phyloP scores from a whole-genome alignment of 2,329 filamentous ascomycete species.

The Annulohypoxylon truncatum region DNA sequence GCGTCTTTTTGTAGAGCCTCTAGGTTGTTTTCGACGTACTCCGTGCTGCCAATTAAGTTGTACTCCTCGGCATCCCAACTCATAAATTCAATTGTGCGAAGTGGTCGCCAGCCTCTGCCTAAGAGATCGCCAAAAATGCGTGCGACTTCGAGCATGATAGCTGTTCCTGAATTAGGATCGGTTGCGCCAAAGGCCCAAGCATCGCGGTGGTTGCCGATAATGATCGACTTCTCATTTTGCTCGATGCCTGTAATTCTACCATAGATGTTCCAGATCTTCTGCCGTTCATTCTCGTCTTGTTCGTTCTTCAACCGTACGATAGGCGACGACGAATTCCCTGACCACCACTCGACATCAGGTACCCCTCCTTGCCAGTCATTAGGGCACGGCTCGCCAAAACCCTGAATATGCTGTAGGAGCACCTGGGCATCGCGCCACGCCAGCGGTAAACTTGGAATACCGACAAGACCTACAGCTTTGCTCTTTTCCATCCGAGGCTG shows the following conservation, averaged over 20 bases:
- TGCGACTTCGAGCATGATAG: slow-evolving; percentile 89
- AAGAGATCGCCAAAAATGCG: slow-evolving; percentile 85
- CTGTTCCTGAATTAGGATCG: slow-evolving; percentile 88
- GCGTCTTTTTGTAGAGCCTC: slow-evolving; percentile 78
- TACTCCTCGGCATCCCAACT: slow-evolving; percentile 97
- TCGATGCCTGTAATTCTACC: slow-evolving; percentile 87
- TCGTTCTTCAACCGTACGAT: slow-evolving; percentile 85
- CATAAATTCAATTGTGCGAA: slow-evolving; percentile 95
- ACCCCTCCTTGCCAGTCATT: slow-evolving; percentile 81
- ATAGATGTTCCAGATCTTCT: slow-evolving; percentile 93
- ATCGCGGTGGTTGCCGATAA: slow-evolving; percentile 94
- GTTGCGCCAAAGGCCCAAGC: slow-evolving; percentile 90
- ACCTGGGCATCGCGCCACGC: slow-evolving; percentile 89
- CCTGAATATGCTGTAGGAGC: slow-evolving; percentile 79
- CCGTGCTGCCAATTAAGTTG: slow-evolving; percentile 92
- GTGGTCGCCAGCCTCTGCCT: slow-evolving; percentile 83
- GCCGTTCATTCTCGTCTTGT: slow-evolving; percentile 84
- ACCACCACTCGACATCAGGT: slow-evolving; percentile 86
- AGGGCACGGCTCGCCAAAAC: slow-evolving; percentile 76
- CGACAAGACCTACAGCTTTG: slow-evolving; percentile 77
- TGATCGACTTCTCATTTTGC: slow-evolving; percentile 82
- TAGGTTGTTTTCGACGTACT: slow-evolving; percentile 89
- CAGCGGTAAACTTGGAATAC: slow-evolving; percentile 90
- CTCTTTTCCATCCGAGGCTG: slow-evolving; percentile 74
- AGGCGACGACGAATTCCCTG: slow-evolving; percentile 79